Evolutionary conservation across 305 asterid genomes (phyloP), one percentile per base, ranked within the genome.

Genomic region (Fraxinus baroniana): DNA sequence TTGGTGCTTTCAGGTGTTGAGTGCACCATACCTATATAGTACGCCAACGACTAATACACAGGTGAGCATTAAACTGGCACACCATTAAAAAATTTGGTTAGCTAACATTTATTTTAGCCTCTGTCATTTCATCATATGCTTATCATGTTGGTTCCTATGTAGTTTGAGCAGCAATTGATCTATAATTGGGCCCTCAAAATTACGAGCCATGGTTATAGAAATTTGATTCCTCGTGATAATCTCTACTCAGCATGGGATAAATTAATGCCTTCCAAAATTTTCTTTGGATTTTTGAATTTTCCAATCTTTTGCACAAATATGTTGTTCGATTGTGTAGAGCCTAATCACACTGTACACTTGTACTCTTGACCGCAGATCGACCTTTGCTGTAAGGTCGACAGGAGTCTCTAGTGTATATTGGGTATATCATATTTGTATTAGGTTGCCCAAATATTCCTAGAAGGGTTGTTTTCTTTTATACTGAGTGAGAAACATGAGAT

Each of bases 11-110:
- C 86, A 94, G 98, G 97, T 93, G 20, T 80, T 93, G 86, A 93
- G 97, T 80, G 97, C 97, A 84, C 97, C 98, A 3, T 94, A 93
- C 83, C 87, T 94, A 18, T 86, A 84, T 68, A 81, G 85, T 73
- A 79, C 89, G 46, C 83, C 89, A 7, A 37, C 80, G 20, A 22
- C 84, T 39, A 82, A 84, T 6, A 30, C 82, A 76, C 92, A 87
- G 92, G 98, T 95, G 88, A 76, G 89, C 72, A 30, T 49, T 24
- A 26, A 77, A 70, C 76, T 6, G 24, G 76, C 35, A 44, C 39
- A 30, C 70, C 2, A 4, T 35, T 52, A 26, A 1, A 18, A 62
- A 9, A 39, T 26, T 60, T 60, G 70, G 70, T 6, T 60, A 4
- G 9, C 70, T 0, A 60, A 7, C 26, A 20, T 57, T 18, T 18